These are phyloP conservation scores for Lenwebbia sp. DNA, from an alignment of 345 rosid species.

Conservation along the genomic window DNA sequence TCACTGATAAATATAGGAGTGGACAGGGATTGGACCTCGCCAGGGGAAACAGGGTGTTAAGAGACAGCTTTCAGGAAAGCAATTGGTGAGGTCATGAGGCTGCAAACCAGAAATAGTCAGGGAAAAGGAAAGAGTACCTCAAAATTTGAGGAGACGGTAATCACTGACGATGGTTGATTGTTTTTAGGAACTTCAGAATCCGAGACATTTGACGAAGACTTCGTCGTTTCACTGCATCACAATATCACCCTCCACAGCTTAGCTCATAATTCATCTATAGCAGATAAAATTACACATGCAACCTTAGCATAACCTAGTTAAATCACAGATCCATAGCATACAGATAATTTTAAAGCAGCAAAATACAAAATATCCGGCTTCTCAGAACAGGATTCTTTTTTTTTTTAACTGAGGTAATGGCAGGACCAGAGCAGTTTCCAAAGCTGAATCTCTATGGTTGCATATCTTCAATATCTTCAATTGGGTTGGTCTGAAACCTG, in stretches of 20 bases:
- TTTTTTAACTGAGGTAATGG: neutral
- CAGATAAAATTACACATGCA: neutral
- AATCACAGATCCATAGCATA: neutral
- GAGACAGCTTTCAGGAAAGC: neutral
- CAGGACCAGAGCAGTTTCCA: neutral
- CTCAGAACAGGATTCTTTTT: neutral
- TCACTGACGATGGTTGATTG: slow-evolving; percentile 31
- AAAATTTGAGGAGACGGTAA: slow-evolving; percentile 69
- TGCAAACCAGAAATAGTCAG: neutral
- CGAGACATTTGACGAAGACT: slow-evolving; percentile 22
- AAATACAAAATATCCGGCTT: neutral
- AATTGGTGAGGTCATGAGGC: neutral
- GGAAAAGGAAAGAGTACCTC: slow-evolving; percentile 30
- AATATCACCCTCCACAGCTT: slow-evolving; percentile 1
- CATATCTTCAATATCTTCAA: neutral
- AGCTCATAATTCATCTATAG: neutral
- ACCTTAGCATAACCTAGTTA: neutral
- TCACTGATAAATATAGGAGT: neutral
- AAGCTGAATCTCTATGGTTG: neutral
- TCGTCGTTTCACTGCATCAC: slow-evolving; percentile 43
- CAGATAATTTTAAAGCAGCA: neutral
- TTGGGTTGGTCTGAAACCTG: neutral
- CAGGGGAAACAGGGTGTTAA: neutral
- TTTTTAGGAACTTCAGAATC: slow-evolving; percentile 47
- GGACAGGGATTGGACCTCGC: neutral